These are phyloP conservation scores for Peterozyma toletana DNA, from an alignment of 805 yeast genomes.

Conservation along the genomic window DNA sequence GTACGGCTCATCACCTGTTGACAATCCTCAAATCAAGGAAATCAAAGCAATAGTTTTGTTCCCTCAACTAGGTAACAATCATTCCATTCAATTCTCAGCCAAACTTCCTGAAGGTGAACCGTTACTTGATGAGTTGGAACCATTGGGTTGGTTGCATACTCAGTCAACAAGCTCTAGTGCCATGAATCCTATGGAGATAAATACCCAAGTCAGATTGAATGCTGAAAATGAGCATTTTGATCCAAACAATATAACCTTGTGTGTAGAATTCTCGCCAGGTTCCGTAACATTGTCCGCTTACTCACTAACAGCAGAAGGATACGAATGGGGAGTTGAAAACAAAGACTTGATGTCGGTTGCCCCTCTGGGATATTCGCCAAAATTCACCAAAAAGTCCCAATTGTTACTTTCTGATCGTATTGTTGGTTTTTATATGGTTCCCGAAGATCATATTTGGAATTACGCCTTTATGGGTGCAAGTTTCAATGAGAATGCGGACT, in stretches of 20 bases:
- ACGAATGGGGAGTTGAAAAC: slow-evolving; percentile 69
- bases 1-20: slow-evolving; percentile 75
- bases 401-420: slow-evolving; percentile 67
- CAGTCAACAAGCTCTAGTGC: slow-evolving; percentile 58
- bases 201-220: slow-evolving; percentile 41
- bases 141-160: slow-evolving; percentile 94
- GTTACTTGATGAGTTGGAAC: slow-evolving; percentile 51
- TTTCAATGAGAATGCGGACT: slow-evolving; percentile 59
- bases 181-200: slow-evolving; percentile 66
- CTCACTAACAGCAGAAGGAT: slow-evolving; percentile 55
- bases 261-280: slow-evolving; percentile 75
- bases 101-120: slow-evolving; percentile 30
- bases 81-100: slow-evolving; percentile 55
- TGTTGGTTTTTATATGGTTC: slow-evolving; percentile 80
- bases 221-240: slow-evolving; percentile 32
- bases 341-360: slow-evolving; percentile 43
- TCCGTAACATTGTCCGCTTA: slow-evolving; percentile 71
- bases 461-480: slow-evolving; percentile 82
- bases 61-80: slow-evolving; percentile 80
- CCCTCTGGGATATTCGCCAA: slow-evolving; percentile 62
- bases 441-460: slow-evolving; percentile 84
- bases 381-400: slow-evolving; percentile 58
- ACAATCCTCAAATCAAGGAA: slow-evolving; percentile 69
- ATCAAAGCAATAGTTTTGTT: slow-evolving; percentile 66
- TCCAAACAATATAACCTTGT: slow-evolving; percentile 43